These are phyloP conservation scores for Sanguinoderma infundibulare DNA, from an alignment of 1,284 basidiomycete species.

Conservation along the genomic window DNA sequence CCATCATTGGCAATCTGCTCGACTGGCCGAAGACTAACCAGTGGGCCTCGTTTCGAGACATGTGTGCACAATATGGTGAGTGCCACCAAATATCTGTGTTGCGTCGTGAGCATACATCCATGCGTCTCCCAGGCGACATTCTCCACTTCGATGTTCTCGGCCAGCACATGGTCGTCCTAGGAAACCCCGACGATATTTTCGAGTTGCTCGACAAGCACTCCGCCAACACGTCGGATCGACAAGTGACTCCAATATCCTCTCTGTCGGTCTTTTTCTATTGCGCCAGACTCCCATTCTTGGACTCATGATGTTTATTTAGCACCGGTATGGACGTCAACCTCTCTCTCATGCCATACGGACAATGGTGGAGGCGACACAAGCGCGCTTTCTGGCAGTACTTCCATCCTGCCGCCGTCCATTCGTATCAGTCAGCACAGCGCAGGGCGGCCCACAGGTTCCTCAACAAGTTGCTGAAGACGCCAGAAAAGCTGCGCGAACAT, in stretches of 20 bases:
- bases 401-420: background rate
- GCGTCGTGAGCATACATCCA: background rate
- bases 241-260: background rate
- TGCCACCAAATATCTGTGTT: background rate
- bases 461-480: background rate
- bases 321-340: constrained; percentile 6
- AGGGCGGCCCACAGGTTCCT: background rate
- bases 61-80: background rate
- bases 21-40: background rate
- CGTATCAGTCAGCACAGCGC: constrained; percentile 2
- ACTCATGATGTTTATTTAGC: background rate
- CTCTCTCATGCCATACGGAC: constrained; percentile 6
- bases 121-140: background rate
- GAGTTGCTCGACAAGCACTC: constrained; percentile 1
- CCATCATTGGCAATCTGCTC: constrained; percentile 1
- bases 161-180: constrained; percentile 1
- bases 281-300: background rate
- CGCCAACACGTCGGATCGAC: constrained; percentile 3
- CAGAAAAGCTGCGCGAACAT: background rate
- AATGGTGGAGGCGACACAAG: constrained; percentile 11
- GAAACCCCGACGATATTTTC: background rate
- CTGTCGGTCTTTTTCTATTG: background rate
- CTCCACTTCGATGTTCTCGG: background rate
- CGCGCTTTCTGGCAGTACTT: constrained; percentile 18
- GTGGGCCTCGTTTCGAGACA: background rate